Evolutionary conservation across 2,329 filamentous ascomycete genomes (phyloP).

Genomic region (Diaporthe sp.): DNA sequence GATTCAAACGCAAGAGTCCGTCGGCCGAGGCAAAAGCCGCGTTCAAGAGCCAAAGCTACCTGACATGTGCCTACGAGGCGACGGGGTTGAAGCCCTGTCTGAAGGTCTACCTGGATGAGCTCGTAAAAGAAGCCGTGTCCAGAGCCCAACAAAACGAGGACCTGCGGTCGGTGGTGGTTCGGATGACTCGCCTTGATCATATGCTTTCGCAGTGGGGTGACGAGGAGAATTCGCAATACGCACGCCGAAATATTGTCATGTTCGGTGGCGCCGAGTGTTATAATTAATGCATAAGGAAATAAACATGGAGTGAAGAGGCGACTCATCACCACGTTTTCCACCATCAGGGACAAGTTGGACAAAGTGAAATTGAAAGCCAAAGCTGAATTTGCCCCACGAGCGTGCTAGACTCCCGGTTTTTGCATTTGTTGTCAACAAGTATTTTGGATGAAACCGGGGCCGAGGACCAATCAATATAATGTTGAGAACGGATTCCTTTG

Average conservation of each 20-base stretch:
- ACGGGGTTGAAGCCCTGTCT: conserved; percentile 4
- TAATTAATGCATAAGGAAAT: background rate
- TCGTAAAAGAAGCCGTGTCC: conserved; percentile 1
- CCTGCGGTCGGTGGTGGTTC: background rate
- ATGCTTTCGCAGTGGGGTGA: conserved; percentile 10
- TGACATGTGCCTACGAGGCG: background rate
- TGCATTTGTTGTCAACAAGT: background rate
- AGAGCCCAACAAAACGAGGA: background rate
- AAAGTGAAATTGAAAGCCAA: background rate
- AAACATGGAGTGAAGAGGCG: background rate
- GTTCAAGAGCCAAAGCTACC: background rate
- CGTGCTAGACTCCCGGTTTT: background rate
- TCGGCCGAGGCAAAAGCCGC: background rate
- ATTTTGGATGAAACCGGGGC: background rate
- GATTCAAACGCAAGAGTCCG: background rate
- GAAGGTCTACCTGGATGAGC: background rate
- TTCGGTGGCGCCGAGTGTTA: background rate
- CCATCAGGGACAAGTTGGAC: background rate
- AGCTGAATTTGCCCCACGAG: background rate
- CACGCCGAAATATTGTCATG: background rate
- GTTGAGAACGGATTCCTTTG: no score
- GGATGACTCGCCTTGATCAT: background rate
- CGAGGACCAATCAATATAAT: background rate
- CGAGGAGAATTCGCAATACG: background rate
- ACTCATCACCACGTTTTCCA: background rate